phyloP scores from a whole-genome alignment of 1,139 yeast genomes.

The Nadsonia commutata region DNA sequence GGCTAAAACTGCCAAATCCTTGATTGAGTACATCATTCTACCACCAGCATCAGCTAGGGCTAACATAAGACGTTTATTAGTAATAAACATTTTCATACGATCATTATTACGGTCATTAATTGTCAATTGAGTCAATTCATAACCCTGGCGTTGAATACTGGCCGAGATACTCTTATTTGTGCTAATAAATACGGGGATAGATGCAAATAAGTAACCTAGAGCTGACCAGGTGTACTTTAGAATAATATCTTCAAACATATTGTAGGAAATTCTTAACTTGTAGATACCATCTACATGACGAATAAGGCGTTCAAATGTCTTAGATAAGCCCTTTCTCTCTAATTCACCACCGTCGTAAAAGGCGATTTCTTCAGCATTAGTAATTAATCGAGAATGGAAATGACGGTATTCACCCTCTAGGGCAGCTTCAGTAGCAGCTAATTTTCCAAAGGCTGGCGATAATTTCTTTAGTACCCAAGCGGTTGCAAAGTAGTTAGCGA shows the following conservation, averaged over 20 bases:
- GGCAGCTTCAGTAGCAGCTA: slow-evolving; percentile 53
- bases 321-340: slow-evolving; percentile 53
- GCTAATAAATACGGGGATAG: slow-evolving; percentile 60
- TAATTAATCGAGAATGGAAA: slow-evolving; percentile 70
- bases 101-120: slow-evolving; percentile 19
- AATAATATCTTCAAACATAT: slow-evolving; percentile 70
- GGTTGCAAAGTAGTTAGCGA: slow-evolving; percentile 65
- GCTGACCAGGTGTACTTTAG: slow-evolving; percentile 93
- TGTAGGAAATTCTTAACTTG: slow-evolving; percentile 40
- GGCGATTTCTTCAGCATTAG: slow-evolving; percentile 87
- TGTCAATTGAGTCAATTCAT: neutral
- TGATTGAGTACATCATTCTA: slow-evolving; percentile 88
- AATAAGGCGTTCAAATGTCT: slow-evolving; percentile 45
- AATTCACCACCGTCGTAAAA: slow-evolving; percentile 83
- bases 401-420: slow-evolving; percentile 85
- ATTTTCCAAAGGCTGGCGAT: slow-evolving; percentile 77
- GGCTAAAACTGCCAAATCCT: slow-evolving; percentile 80
- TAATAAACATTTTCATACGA: slow-evolving; percentile 72
- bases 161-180: slow-evolving; percentile 23
- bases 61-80: slow-evolving; percentile 78
- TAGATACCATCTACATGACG: slow-evolving; percentile 32
- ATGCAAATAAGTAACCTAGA: slow-evolving; percentile 78
- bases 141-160: slow-evolving; percentile 1
- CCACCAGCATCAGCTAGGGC: slow-evolving; percentile 94
- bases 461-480: slow-evolving; percentile 59